A percentile compares a stretch with the other conserved stretches of the same genome.
phyloP scores from a whole-genome alignment of 169 alveolate genomes.

The Plasmodium gaboni region DNA sequence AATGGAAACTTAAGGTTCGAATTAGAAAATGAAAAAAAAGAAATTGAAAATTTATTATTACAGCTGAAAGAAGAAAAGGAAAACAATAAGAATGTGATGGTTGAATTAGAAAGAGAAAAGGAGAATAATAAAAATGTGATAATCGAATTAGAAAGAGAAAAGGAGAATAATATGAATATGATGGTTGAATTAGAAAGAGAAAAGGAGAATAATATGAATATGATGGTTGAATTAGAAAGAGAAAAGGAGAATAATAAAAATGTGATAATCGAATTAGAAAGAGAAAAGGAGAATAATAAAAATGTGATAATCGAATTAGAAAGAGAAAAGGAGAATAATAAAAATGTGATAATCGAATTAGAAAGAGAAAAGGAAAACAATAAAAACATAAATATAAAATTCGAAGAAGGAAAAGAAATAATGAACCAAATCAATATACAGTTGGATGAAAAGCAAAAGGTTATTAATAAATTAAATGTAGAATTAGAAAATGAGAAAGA shows the following conservation, averaged over 20 bases:
- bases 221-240: slow-evolving; percentile 11
- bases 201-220: background rate
- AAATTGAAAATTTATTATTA: background rate
- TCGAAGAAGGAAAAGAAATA: slow-evolving; percentile 1
- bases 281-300: background rate
- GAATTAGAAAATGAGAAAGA: slow-evolving; percentile 24
- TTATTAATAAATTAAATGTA: background rate
- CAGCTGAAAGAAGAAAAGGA: slow-evolving; percentile 29
- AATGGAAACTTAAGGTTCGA: background rate
- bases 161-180: too few species aligned
- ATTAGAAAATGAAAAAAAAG: slow-evolving; percentile 17
- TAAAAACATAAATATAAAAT: background rate
- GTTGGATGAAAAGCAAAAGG: slow-evolving; percentile 3
- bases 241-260: slow-evolving; percentile 2
- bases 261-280: slow-evolving; percentile 17
- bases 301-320: slow-evolving; percentile 8
- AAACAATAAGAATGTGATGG: background rate
- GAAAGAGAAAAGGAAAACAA: slow-evolving; percentile 10
- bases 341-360: slow-evolving; percentile 8
- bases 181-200: too few species aligned
- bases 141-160: background rate
- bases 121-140: background rate
- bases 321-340: slow-evolving; percentile 5
- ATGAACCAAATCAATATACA: background rate
- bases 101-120: background rate